Base-by-base conservation (phyloP, 1,139 yeast genomes). In the Suhomyces chickasaworum region DNA sequence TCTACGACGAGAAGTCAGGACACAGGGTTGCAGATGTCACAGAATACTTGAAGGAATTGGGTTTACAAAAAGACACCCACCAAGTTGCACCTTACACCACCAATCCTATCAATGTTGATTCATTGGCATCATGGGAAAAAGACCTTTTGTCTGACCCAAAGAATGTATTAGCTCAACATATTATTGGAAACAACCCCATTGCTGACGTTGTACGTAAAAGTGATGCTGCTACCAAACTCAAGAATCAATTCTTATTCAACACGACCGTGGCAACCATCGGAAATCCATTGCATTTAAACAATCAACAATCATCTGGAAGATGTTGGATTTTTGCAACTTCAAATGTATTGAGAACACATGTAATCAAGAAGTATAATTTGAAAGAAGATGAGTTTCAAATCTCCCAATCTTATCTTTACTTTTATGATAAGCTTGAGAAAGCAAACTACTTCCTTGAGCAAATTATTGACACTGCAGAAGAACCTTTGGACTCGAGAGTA, bases 241-340 rank as follows among this genome's bases (percentile, higher is more conserved):
- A 66, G 35, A 76, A 75, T 54, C 73, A 71, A 44, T 82, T 73
- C 53, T 68, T 82, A 25, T 89, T 84, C 68, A 83, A 83, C 56
- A 61, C 77, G 46, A 77, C 77, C 44, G 80, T 88, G 27, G 80
- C 80, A 32, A 73, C 76, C 4, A 86, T 86, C 57, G 90, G 90
- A 2, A 63, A 82, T 3, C 93, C 95, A 18, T 73, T 64, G 3
- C 65, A 50, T 51, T 71, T 83, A 44, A 84, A 88, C 58, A 83
- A 85, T 66, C 96, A 89, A 66, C 78, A 79, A 59, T 64, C 78
- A 31, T 80, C 89, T 13, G 96, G 96, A 33, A 72, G 96, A 57
- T 89, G 96, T 65, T 89, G 96, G 96, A 74, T 89, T 54, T 88
- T 88, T 65, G 96, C 96, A 7, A 79, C 93, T 1, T 81, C 88